Evolutionary conservation across 2,329 filamentous ascomycete genomes (phyloP), one percentile per base, ranked within the genome.

Genomic region (Huntiella bhutanensis): DNA sequence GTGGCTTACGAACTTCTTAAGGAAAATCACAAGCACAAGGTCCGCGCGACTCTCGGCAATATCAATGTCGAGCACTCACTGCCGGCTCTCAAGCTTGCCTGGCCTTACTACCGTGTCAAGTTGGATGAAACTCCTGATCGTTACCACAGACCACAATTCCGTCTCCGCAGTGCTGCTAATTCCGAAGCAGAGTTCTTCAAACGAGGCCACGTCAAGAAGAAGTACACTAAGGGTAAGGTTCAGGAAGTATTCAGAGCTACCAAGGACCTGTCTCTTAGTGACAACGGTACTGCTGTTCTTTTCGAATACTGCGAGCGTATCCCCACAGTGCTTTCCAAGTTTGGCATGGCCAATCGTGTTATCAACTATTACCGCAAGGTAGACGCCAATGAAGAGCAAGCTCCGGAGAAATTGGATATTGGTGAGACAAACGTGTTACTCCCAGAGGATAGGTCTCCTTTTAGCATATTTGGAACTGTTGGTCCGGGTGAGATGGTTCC

Each of bases 341-440:
- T 95, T 56, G 91, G 88, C 53, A 98, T 98, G 91, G 87, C 87
- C 45, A 93, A 81, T 59, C 82, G 86, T 45, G 73, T 98, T 49
- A 85, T 96, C 66, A 96, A 98, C 61, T 98, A 96, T 62, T 95
- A 95, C 59, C 82, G 87, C 49, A 85, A 85, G 56, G 82, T 85
- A 57, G 74, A 73, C 36, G 68, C 70, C 37, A 72, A 71, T 33
- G 83, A 92, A 40, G 83, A 91, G 51, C 74, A 77, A 42, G 71
- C 75, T 45, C 72, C 83, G 1, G 82, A 84, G 1, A 92, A 86
- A 65, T 68, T 71, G 40, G 85, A 93, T 3, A 73, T 98, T 51
- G 91, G 91, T 49, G 91, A 98, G 62, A 82, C 83, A 2, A 80
- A 82, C 41, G 79, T 94, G 11, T 70, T 98, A 33, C 70, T 95